phyloP scores from a whole-genome alignment of 2,329 filamentous ascomycete genomes.

The Aspergillus uvarum region DNA sequence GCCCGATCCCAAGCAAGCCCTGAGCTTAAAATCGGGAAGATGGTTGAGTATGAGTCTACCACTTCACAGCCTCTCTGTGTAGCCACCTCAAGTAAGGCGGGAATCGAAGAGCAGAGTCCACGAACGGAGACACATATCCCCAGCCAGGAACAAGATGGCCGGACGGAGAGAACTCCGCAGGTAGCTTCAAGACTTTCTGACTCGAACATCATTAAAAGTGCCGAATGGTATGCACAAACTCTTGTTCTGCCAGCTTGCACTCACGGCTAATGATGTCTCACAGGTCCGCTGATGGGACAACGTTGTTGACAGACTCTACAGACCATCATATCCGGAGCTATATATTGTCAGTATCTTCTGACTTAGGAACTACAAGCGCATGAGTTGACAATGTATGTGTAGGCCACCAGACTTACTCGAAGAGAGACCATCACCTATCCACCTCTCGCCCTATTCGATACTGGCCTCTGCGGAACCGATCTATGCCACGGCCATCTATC shows the following conservation, averaged over 20 bases:
- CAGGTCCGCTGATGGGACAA: conserved; percentile 58
- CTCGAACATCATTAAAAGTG: conserved; percentile 47
- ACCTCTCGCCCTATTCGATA: conserved; percentile 48
- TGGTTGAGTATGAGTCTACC: background rate
- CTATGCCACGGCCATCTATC: conserved; percentile 56
- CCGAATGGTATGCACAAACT: conserved; percentile 41
- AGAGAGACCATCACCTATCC: conserved; percentile 31
- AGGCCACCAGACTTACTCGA: conserved; percentile 53
- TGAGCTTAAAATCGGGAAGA: background rate
- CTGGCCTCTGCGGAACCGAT: conserved; percentile 51
- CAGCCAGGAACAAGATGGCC: background rate
- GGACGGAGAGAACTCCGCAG: background rate
- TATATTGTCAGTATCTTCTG: conserved; percentile 46
- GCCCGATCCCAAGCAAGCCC: background rate
- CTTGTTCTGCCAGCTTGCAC: background rate
- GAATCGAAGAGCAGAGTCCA: background rate
- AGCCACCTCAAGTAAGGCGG: conserved; percentile 23
- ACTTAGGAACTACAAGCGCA: background rate
- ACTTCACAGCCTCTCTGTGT: conserved; percentile 26
- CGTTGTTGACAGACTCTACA: conserved; percentile 54
- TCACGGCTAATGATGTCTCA: conserved; percentile 1
- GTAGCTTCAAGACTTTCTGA: background rate
- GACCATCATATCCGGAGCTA: conserved; percentile 55
- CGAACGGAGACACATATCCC: background rate
- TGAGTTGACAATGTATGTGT: conserved; percentile 9